Evolutionary conservation across 2,329 filamentous ascomycete species (phyloP), one percentile per base, ranked within the genome.

Genomic region (Elsinoe perseae): DNA sequence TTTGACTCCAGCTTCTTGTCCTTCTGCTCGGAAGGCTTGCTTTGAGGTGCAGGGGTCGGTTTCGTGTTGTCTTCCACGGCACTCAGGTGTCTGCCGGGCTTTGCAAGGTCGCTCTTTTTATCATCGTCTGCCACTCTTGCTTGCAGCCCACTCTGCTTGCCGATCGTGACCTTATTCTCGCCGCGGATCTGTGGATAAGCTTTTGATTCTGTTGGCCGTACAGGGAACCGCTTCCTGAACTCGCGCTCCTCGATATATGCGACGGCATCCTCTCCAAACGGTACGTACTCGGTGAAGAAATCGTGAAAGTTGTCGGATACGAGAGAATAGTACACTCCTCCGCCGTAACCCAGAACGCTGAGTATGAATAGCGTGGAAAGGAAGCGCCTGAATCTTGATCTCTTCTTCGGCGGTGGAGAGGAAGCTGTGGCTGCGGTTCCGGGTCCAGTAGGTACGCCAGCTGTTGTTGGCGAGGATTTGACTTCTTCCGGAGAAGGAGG

Each of bases 231-330:
- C 73, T 86, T 90, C 69, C 86, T 83, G 76, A 95, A 96, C 67
- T 96, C 90, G 63, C 86, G 82, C 75, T 98, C 93, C 73, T 98
- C 93, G 54, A 98, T 85, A 75, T 95, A 97, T 23, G 95, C 82
- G 44, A 98, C 92, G 16, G 87, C 87, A 69, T 95, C 89, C 74
- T 98, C 93, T 66, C 91, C 93, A 64, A 87, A 95, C 20, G 93
- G 93, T 16, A 98, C 75, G 71, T 92, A 98, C 74, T 96, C 91
- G 65, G 91, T 97, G 75, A 98, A 98, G 77, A 96, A 93, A 73
- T 98, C 93, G 74, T 98, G 92, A 80, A 97, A 98, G 74, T 89
- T 95, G 77, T 98, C 93, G 68, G 86, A 95, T 72, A 93, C 80
- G 62, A 95, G 83, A 56, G 93, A 92, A 72, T 95, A 93, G 78